Evolutionary conservation across 306 rosid species (phyloP), one percentile per base, ranked within the genome.

Genomic region (Parietaria judaica): DNA sequence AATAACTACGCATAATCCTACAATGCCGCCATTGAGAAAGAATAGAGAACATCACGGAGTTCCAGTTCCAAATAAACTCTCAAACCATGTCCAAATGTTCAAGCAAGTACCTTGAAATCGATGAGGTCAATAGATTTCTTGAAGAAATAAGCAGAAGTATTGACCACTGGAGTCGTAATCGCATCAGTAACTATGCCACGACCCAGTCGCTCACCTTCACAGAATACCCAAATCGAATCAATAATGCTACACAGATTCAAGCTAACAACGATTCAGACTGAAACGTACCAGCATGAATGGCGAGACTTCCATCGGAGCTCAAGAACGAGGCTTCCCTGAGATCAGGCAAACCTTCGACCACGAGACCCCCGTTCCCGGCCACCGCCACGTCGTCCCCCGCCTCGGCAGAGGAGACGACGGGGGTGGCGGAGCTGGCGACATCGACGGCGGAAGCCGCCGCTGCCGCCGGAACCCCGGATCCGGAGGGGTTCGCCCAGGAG

Each of bases 91-190:
- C 50, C 8, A 46, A 8, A 46, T 7, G 50, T 3, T 46, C 8
- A 46, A 23, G 31, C 31, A 23, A 23, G 31, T 71, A 90, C 97
- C 97, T 90, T 90, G 78, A 79, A 90, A 76, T 90, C 97, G 67
- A 87, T 65, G 41, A 90, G 95, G 52, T 84, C 88, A 41, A 84
- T 74, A n/a, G 88, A 69, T 43, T 87, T 90, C 83, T 87, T 79
- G 64, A 84, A 90, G 73, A 81, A 81, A 57, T 90, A 84, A 5
- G 92, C 94, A 45, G 95, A 77, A 81, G 95, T 84, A 60, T 90
- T 90, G 52, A 90, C 97, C 67, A 90, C 88, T 11, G 95, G 97
- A 4, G 97, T 90, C 4, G 97, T 90, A 63, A 90, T 84, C 38
- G 95, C 97, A 70, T 90, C 97, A 47, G 92, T 85, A 36, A 65